phyloP scores from a whole-genome alignment of 495 filamentous ascomycete genomes.

The Bryoglossum gracile region DNA sequence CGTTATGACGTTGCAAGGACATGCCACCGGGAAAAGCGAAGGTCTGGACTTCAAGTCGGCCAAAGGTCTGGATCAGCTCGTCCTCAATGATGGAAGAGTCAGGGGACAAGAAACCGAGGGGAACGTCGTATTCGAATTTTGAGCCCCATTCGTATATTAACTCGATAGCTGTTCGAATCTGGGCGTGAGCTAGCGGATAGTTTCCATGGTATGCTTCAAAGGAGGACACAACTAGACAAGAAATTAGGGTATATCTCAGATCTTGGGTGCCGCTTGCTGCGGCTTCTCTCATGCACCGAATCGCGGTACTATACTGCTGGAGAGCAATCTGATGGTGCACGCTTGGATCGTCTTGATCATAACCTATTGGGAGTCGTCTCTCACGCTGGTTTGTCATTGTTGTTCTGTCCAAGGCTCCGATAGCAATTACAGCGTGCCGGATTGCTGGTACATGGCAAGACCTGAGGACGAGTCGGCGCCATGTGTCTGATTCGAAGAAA shows the following conservation, averaged over 20 bases:
- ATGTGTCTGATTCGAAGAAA: not conserved
- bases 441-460: not conserved
- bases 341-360: not conserved
- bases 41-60: not conserved
- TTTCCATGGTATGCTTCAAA: slow-evolving; percentile 2
- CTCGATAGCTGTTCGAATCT: not conserved
- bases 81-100: not conserved
- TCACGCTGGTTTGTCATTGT: not conserved
- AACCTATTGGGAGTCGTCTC: not conserved
- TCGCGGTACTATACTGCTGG: not conserved
- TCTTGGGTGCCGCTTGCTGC: not conserved
- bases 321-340: not conserved
- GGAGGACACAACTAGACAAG: not conserved
- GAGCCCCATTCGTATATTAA: not conserved
- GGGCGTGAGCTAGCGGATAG: not conserved
- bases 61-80: slow-evolving; percentile 2
- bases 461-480: not conserved
- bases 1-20: not conserved
- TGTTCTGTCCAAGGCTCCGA: not conserved
- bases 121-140: not conserved
- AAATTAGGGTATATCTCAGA: not conserved
- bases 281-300: not conserved
- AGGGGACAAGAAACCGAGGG: not conserved
- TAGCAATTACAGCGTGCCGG: not conserved
- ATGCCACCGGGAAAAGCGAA: not conserved